Evolutionary conservation across 768 basidiomycete genomes (phyloP), one percentile per base, ranked within the genome.

Genomic region (Cubamyces lactineus): DNA sequence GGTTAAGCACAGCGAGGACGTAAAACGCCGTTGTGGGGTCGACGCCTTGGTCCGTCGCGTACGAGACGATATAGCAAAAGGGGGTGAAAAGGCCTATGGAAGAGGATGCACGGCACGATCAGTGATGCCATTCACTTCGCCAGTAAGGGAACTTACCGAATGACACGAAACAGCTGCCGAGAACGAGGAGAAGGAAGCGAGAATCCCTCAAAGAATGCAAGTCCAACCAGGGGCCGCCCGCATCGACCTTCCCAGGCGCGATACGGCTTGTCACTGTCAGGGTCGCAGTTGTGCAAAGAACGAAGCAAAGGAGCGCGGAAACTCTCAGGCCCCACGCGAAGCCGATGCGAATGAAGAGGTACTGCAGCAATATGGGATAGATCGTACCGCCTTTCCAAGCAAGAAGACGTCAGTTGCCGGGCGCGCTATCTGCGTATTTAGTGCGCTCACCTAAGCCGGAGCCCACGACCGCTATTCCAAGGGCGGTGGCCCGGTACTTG

Each of bases 401-500:
- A 53, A 28, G 30, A 57, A 49, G 34, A 55, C 40, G 46, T 28
- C 30, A 47, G 58, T 21, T 43, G 12, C 9, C n/a, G 39, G 21
- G 13, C 1, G 1, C 13, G 16, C 86, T 23, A 52, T 30, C 15
- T 77, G 39, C 1, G 5, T 9, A 9, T 28, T 71, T 64, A 4
- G 70, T 66, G 72, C 17, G 55, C 64, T 56, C 86, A 47, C 91
- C 91, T 47, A 67, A 55, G 59, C 87, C 83, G 28, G 86, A 86
- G 23, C 91, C 91, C 39, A 87, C 83, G 2, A 83, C 79, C 19
- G 84, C 86, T 59, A 92, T 75, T 7, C 91, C 91, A 40, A 88
- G 76, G 0, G 90, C 89, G 5, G 89, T 86, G 3, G 86, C 87
- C 17, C 89, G 82, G 62, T 86, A 85, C 61, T 80, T 80, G 53